Evolutionary conservation across 306 rosid genomes (phyloP), one percentile per base, ranked within the genome.

Genomic region (Lathyrus tuberosus): DNA sequence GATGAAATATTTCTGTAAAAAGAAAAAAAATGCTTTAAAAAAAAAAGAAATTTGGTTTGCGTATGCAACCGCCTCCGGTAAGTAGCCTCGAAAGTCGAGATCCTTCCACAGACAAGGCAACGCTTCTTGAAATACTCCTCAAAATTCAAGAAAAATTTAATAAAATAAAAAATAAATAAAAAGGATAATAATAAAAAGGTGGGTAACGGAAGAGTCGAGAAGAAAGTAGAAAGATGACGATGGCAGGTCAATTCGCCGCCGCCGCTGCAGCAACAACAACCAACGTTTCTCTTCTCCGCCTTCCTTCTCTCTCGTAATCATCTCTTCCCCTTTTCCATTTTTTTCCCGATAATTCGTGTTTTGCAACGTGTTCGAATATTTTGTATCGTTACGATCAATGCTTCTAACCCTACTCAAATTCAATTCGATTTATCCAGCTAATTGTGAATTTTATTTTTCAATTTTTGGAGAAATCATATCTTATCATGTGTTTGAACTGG

Each of bases 201-300:
- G 5, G 33, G 8, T 41, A 40, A 15, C 69, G 69, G 54, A 65
- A 8, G 40, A 22, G 2, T 12, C 24, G 26, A 30, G 4, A 53
- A 5, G 31, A 20, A 10, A n/a, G 60, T 10, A 53, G 24, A 47
- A 28, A 66, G 58, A 24, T 28, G 30, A 66, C 24, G 31, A 61
- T 66, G 71, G 59, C 71, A 15, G 30, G 28, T 37, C 60, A 68
- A 68, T 67, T 67, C 20, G 15, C 58, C 22, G 58, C 22, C 11
- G 54, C 51, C 18, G 33, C 58, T 4, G 43, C 28, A 1, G 6
- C 60, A 5, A 53, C 60, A 28, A 8, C 48, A 5, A 17, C 58
- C 28, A 10, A 15, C 58, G 10, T 58, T 16, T 30, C 30, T 15
- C 24, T 47, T 47, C 59, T 30, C 44, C 28, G 6, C 15, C 31